phyloP scores from a whole-genome alignment of 2,329 filamentous ascomycete genomes.

The Apiospora aurea region DNA sequence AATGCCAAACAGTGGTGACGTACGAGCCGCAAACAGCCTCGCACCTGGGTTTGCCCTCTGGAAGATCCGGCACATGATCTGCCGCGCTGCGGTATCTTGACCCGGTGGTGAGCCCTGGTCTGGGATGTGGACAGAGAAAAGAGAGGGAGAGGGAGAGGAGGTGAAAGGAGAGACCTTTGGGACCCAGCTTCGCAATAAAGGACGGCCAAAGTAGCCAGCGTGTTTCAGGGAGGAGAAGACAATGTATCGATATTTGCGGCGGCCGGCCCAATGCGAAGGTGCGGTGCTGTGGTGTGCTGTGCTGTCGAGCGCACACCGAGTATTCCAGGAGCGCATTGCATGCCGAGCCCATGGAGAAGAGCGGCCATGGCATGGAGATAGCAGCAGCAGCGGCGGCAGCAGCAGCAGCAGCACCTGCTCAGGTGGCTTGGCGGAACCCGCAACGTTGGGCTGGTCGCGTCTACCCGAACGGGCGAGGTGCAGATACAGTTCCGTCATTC shows the following conservation, averaged over 20 bases:
- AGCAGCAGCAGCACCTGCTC: not conserved
- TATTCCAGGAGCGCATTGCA: constrained; percentile 11
- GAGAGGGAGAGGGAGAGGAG: not conserved
- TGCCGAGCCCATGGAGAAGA: constrained; percentile 19
- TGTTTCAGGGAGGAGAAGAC: constrained; percentile 18
- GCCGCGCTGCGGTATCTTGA: constrained; percentile 14
- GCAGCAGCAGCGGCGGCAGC: not conserved
- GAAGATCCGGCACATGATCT: constrained; percentile 15
- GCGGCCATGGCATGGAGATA: not conserved
- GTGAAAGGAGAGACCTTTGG: constrained; percentile 2
- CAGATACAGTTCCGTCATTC: constrained; percentile 29
- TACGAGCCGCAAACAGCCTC: constrained; percentile 19
- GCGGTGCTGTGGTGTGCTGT: not conserved
- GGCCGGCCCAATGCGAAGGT: constrained; percentile 12
- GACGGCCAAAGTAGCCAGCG: not conserved
- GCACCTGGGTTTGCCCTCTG: constrained; percentile 8
- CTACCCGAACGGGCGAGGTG: constrained; percentile 27
- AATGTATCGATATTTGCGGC: constrained; percentile 17
- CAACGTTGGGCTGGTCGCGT: constrained; percentile 22
- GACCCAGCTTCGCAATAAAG: constrained; percentile 13
- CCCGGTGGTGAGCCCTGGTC: constrained; percentile 3
- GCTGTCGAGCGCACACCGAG: constrained; percentile 7
- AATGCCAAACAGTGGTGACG: constrained; percentile 18
- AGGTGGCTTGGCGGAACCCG: not conserved
- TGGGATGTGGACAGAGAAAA: not conserved